Conservation (phyloP, 352 stramenopile genomes). For the Phytophthora meadii region DNA sequence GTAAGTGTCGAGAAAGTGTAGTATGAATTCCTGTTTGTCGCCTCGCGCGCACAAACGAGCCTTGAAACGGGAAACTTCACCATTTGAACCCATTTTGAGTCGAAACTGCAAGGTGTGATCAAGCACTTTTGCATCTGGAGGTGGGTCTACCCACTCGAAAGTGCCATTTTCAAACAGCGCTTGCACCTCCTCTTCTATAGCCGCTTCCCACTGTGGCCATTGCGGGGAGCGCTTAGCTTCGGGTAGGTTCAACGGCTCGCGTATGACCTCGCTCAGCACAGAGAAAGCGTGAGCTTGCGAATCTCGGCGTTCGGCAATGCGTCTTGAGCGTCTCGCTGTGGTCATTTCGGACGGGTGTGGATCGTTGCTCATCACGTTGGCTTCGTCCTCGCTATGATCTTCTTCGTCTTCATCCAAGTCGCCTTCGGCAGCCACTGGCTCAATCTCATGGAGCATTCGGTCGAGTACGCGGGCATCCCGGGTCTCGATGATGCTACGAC, state of each 20-base stretch:
- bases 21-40: constrained; percentile 3
- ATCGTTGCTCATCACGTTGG: neutral
- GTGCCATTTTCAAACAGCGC: neutral
- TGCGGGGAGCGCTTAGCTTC: neutral
- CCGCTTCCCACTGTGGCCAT: constrained; percentile 1
- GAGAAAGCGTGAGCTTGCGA: neutral
- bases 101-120: constrained; percentile 10
- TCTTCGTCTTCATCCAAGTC: too few species aligned
- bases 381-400: too few species aligned
- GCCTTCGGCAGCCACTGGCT: neutral
- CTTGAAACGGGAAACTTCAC: constrained; percentile 10
- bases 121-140: constrained; percentile 2
- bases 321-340: neutral
- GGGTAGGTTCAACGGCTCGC: neutral
- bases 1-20: constrained; percentile 5
- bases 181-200: neutral
- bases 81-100: constrained; percentile 1
- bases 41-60: constrained; percentile 4
- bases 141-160: constrained; percentile 1
- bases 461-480: constrained; percentile 4
- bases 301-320: neutral
- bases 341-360: neutral
- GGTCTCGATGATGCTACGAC: constrained; percentile 6
- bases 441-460: constrained; percentile 4
- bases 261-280: constrained; percentile 4